Evolutionary conservation across 1,139 yeast genomes (phyloP).

Genomic region (Pichia sp.): DNA sequence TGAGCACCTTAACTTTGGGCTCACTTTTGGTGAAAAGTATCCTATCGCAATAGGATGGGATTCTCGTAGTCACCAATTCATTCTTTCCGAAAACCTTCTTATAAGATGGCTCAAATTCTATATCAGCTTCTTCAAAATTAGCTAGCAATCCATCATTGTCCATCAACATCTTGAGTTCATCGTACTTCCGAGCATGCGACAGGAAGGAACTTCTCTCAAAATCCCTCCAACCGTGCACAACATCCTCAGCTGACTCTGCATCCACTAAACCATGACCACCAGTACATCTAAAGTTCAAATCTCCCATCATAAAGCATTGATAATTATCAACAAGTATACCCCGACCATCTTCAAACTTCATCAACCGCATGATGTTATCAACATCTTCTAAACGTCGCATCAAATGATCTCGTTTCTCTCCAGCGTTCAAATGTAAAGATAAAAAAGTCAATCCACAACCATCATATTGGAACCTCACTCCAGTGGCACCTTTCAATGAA

Average conservation of each 20-base stretch:
- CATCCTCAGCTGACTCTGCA: no score
- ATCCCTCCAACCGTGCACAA: no score
- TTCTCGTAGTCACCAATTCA: constrained; percentile 50
- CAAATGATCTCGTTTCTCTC: constrained; percentile 52
- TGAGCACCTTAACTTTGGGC: no score
- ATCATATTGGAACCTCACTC: constrained; percentile 39
- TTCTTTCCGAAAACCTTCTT: constrained; percentile 49
- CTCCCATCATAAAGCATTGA: constrained; percentile 75
- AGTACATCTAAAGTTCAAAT: constrained; percentile 66
- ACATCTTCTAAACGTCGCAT: constrained; percentile 48
- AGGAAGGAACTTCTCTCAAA: no score
- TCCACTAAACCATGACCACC: constrained; percentile 4
- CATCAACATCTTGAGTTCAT: neutral
- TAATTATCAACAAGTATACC: constrained; percentile 47
- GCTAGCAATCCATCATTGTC: constrained; percentile 57
- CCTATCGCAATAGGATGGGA: constrained; percentile 90
- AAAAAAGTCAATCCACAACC: constrained; percentile 51
- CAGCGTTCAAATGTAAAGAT: constrained; percentile 66
- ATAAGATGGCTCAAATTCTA: constrained; percentile 69
- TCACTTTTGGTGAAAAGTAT: constrained; percentile 52
- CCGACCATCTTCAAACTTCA: constrained; percentile 56
- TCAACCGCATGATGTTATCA: constrained; percentile 39
- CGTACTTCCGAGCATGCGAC: constrained; percentile 22
- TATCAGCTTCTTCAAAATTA: constrained; percentile 58
- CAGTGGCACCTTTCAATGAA: constrained; percentile 71